phyloP scores from a whole-genome alignment of 441 rosid genomes.

The Euphorbia corollata region DNA sequence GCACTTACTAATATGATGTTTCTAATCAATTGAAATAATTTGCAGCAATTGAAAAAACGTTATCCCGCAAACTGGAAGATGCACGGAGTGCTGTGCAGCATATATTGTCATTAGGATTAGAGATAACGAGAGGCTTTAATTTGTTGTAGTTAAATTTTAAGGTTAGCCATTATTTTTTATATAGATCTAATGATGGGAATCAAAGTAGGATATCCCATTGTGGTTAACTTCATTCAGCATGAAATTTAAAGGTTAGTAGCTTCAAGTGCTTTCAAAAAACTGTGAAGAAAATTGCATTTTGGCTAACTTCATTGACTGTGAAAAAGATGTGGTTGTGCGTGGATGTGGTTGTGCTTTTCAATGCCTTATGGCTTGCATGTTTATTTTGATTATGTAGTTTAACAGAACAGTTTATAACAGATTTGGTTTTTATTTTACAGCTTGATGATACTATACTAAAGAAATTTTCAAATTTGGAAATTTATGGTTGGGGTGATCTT shows the following conservation, averaged over 20 bases:
- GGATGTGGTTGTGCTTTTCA: not conserved
- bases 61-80: slow-evolving; percentile 85
- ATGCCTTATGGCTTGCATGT: not conserved
- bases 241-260: too few relatives aligned
- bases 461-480: slow-evolving; percentile 51
- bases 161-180: not conserved
- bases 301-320: not conserved
- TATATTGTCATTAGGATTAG: not conserved
- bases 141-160: not conserved
- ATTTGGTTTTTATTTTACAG: slow-evolving; percentile 36
- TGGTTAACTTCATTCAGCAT: not conserved
- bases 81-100: slow-evolving; percentile 66
- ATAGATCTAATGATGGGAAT: not conserved
- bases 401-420: slow-evolving; percentile 7
- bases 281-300: not conserved
- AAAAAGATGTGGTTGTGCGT: not conserved
- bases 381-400: not conserved
- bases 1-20: slow-evolving; percentile 18
- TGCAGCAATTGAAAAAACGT: slow-evolving; percentile 90
- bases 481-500: slow-evolving; percentile 77
- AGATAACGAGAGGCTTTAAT: not conserved
- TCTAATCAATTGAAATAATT: slow-evolving; percentile 22
- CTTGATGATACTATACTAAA: slow-evolving; percentile 26
- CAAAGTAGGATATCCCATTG: not conserved
- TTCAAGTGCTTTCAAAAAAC: too few relatives aligned